A percentile compares a stretch with the other conserved stretches of the same genome.
phyloP scores from a whole-genome alignment of 192 early-diverging fungal genomes.

The Umbelopsis sp. region DNA sequence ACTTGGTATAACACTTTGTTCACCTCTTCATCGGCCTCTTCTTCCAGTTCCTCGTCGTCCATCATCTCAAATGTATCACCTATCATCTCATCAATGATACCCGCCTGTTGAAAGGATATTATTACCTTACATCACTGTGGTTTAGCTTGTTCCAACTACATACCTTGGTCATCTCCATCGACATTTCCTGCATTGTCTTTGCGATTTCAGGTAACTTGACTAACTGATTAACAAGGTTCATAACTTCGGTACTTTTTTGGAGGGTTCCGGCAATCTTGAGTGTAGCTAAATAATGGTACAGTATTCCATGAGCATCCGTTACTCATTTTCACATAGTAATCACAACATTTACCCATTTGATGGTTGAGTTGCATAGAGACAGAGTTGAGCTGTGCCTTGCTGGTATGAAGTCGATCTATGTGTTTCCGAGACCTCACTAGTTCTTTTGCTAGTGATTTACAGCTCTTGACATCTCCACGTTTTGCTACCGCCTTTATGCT shows the following conservation, averaged over 20 bases:
- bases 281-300: constrained; percentile 54
- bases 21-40: constrained; percentile 93
- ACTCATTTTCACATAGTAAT: too few species aligned
- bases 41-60: constrained; percentile 91
- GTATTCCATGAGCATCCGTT: neutral
- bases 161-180: constrained; percentile 96
- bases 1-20: constrained; percentile 88
- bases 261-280: constrained; percentile 87
- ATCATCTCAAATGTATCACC: constrained; percentile 83
- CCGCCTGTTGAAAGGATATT: constrained; percentile 60
- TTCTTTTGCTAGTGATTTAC: constrained; percentile 81
- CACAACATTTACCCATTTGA: constrained; percentile 68
- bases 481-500: constrained; percentile 86
- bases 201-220: constrained; percentile 86
- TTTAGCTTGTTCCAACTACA: neutral
- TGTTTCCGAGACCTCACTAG: constrained; percentile 78
- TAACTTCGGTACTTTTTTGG: constrained; percentile 86
- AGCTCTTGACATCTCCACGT: constrained; percentile 74
- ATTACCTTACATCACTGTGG: too few species aligned
- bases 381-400: constrained; percentile 93
- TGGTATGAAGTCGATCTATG: constrained; percentile 79
- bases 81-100: constrained; percentile 96
- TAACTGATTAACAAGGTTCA: constrained; percentile 89
- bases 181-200: constrained; percentile 87
- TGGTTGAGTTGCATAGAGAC: constrained; percentile 88